Evolutionary conservation across 176 grass and related monocot genomes (phyloP), one percentile per base, ranked within the genome.

Genomic region (Avena insularis): DNA sequence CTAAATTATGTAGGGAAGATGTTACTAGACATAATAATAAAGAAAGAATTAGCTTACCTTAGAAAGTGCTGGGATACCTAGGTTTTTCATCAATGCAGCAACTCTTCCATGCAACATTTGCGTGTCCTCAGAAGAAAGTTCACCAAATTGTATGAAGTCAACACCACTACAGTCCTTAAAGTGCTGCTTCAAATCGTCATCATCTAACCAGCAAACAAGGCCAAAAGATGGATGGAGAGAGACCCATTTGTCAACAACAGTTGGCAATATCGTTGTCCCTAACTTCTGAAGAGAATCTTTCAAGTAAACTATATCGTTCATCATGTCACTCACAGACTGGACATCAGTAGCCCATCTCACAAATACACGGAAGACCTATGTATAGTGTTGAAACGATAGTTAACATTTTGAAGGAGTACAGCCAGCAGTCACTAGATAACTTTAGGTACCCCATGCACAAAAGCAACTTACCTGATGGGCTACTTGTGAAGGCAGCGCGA

Each of bases 161-260:
- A 96, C 82, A 89, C 19, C 85, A 79, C 57, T 70, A 64, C 64
- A 87, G 78, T 91, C 73, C 70, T 91, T 21, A 88, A 98, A 95
- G 25, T 96, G 93, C 67, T 88, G 84, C 61, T 91, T 90, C 83
- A 98, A 69, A 43, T 90, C 86, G 25, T 96, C 88, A 87, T 98
- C 90, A 92, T 98, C 96, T 38, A 73, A 90, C 96, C 96, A 98
- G 67, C 92, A 98, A 84, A 95, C 87, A 64, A 98, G 88, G 74
- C 96, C 93, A 88, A 92, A 98, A 80, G 93, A 98, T 77, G 90
- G 81, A 89, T 98, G 96, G 7, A 98, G 87, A 16, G 96, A 98
- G 53, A 96, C 93, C 96, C 96, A 98, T 88, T 94, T 98, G 87
- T 93, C 93, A 84, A 74, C 62, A 63, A 92, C 51, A 33, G 93